A percentile compares a stretch with the other conserved stretches of the same genome.
Conservation (phyloP, 164 flowering plant species). For the Sedum album region DNA sequence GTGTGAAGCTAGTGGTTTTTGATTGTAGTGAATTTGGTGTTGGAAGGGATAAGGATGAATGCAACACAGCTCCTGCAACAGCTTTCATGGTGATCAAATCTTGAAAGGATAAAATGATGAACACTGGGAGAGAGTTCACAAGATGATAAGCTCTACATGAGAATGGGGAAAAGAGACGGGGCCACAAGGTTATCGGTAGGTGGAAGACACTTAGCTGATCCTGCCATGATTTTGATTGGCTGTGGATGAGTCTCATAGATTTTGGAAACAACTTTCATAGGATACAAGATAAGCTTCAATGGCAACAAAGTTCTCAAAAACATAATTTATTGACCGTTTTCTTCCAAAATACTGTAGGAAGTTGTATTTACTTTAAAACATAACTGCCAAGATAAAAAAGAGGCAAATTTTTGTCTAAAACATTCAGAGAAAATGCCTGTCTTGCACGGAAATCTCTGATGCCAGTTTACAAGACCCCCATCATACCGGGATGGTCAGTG, state of each 20-base stretch:
- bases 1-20: conserved; percentile 14
- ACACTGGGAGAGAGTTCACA: neutral
- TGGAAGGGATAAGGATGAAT: conserved; percentile 35
- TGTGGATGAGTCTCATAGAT: neutral
- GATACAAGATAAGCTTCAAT: neutral
- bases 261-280: neutral
- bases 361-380: neutral
- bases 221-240: neutral
- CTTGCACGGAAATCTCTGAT: neutral
- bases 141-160: no score
- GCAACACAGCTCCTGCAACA: conserved; percentile 27
- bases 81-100: conserved; percentile 11
- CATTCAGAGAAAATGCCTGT: neutral
- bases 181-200: neutral
- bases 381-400: neutral
- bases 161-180: conserved; percentile 2
- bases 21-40: conserved; percentile 17
- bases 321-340: neutral
- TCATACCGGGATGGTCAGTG: neutral
- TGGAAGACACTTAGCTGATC: neutral
- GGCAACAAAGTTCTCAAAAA: neutral
- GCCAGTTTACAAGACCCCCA: neutral
- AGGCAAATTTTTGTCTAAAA: neutral
- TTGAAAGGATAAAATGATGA: conserved; percentile 17
- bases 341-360: neutral